Evolutionary conservation across 768 basidiomycete species (phyloP).

Genomic region (Leccinum subgranulosum): DNA sequence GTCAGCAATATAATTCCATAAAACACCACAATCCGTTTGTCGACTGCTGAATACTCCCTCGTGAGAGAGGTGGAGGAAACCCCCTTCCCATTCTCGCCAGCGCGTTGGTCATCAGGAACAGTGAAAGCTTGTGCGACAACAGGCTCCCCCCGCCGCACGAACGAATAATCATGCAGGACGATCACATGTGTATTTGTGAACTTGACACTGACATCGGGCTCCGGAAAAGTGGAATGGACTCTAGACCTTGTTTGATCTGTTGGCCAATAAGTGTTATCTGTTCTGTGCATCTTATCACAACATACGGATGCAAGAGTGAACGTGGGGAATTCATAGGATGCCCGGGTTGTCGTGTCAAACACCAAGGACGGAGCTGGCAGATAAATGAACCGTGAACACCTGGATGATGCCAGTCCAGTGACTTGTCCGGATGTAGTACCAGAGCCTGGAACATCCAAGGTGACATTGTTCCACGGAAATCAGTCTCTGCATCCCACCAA

Average conservation of each 20-base stretch:
- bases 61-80: not conserved
- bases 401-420: not conserved
- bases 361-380: not conserved
- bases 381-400: not conserved
- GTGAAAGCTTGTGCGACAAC: not conserved
- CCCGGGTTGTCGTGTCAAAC: not conserved
- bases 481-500: not conserved
- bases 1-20: not conserved
- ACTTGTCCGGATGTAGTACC: not conserved
- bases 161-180: not conserved
- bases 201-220: not conserved
- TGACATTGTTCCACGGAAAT: not conserved
- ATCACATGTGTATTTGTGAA: not conserved
- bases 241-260: not conserved
- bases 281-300: not conserved
- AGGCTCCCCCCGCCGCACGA: not conserved
- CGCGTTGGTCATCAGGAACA: not conserved
- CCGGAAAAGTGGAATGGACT: not conserved
- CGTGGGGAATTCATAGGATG: not conserved
- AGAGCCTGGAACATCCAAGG: not conserved
- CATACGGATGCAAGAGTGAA: not conserved
- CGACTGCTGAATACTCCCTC: too few relatives aligned
- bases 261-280: not conserved
- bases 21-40: too few relatives aligned
- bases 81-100: not conserved